Conservation (phyloP, 495 filamentous ascomycete species). For the Rhypophila decipiens region DNA sequence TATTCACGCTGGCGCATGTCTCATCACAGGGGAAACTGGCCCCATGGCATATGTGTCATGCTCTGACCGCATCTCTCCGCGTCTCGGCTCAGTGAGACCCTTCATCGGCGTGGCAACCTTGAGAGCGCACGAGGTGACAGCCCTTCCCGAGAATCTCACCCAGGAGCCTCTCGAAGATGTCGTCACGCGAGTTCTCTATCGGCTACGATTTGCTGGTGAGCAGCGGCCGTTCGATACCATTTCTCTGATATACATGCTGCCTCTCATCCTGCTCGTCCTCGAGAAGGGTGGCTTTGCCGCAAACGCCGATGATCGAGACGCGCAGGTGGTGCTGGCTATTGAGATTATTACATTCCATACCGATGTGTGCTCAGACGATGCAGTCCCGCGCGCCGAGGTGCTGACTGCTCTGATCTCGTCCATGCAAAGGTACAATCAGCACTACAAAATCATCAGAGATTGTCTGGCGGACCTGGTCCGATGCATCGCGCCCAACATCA, state of each 20-base stretch:
- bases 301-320: constrained; percentile 69
- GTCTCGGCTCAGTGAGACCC: constrained; percentile 67
- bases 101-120: constrained; percentile 88
- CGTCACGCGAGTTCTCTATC: constrained; percentile 83
- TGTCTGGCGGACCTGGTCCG: constrained; percentile 78
- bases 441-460: constrained; percentile 92
- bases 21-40: constrained; percentile 73
- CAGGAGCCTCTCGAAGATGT: constrained; percentile 79
- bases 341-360: constrained; percentile 89
- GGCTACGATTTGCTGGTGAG: constrained; percentile 81
- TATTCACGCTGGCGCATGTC: constrained; percentile 70
- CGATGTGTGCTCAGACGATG: constrained; percentile 59
- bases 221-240: constrained; percentile 84
- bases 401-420: constrained; percentile 62
- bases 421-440: constrained; percentile 85
- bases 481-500: constrained; percentile 71
- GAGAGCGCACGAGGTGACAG: constrained; percentile 63
- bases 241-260: constrained; percentile 79
- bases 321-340: constrained; percentile 82
- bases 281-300: constrained; percentile 70
- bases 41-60: constrained; percentile 72
- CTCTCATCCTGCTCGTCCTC: constrained; percentile 70
- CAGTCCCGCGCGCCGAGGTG: constrained; percentile 69
- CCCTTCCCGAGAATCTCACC: constrained; percentile 62
- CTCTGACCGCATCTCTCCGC: constrained; percentile 61